Percentiles rank a stretch among this genome's conserved stretches.
Evolutionary conservation across 495 filamentous ascomycete species (phyloP).

Genomic region (Hyaloscypha hepaticicola): DNA sequence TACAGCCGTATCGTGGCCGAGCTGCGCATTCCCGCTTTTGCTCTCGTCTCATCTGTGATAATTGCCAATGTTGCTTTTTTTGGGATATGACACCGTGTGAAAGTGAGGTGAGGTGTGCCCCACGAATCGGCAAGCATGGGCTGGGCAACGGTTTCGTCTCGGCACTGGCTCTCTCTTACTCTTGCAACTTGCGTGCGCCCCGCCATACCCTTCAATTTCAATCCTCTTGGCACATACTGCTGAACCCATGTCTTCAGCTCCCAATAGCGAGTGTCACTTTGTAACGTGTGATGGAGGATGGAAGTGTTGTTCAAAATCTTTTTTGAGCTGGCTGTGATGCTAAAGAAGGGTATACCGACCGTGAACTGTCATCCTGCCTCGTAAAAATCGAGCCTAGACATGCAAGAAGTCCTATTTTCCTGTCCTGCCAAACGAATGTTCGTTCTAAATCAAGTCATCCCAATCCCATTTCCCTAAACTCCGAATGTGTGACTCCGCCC

Average conservation of each 20-base stretch:
- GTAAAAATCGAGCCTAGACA: neutral
- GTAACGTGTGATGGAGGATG: neutral
- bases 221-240: neutral
- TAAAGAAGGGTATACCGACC: conserved; percentile 21
- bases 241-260: neutral
- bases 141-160: conserved; percentile 1
- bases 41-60: neutral
- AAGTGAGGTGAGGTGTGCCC: neutral
- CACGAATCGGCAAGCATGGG: neutral
- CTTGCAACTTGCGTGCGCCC: neutral
- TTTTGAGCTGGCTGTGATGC: conserved; percentile 8
- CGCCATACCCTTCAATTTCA: conserved; percentile 2
- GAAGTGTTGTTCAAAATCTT: neutral
- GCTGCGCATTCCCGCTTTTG: neutral
- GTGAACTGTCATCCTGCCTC: neutral
- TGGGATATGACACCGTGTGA: neutral
- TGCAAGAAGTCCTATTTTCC: conserved; percentile 3
- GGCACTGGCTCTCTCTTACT: neutral
- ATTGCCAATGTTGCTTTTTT: neutral
- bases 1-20: neutral
- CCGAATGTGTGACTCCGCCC: conserved; percentile 4
- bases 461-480: neutral
- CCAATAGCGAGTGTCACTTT: neutral
- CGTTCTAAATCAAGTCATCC: conserved; percentile 3
- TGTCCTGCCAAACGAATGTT: conserved; percentile 16